Percentiles rank a stretch among this genome's conserved stretches.
phyloP scores from a whole-genome alignment of 2,329 filamentous ascomycete genomes.

The Zymoseptoria tritici region DNA sequence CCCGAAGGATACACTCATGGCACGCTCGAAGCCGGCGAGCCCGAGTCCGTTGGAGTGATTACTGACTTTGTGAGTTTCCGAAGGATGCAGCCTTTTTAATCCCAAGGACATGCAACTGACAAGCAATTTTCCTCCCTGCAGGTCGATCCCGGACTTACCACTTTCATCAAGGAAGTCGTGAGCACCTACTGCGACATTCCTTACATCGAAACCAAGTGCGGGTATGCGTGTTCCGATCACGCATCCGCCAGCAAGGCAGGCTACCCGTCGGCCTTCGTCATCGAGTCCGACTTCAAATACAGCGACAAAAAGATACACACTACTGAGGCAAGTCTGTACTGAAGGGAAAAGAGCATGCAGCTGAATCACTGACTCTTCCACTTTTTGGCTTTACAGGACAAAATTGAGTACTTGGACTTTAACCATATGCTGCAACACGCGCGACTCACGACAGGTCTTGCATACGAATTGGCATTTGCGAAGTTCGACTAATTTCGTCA shows the following conservation, averaged over 20 bases:
- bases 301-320: slow-evolving; percentile 62
- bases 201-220: slow-evolving; percentile 79
- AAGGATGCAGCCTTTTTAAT: not conserved
- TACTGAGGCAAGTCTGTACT: slow-evolving; percentile 28
- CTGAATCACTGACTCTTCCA: too few relatives aligned
- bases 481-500: slow-evolving; percentile 46
- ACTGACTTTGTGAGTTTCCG: slow-evolving; percentile 55
- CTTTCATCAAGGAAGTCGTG: slow-evolving; percentile 85
- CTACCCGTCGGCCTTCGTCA: slow-evolving; percentile 68
- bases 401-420: slow-evolving; percentile 66
- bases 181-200: slow-evolving; percentile 69
- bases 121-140: not conserved
- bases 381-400: slow-evolving; percentile 44
- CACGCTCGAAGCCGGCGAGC: slow-evolving; percentile 72
- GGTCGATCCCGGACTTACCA: slow-evolving; percentile 72
- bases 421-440: slow-evolving; percentile 91
- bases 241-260: slow-evolving; percentile 66
- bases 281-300: slow-evolving; percentile 62
- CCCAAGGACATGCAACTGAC: not conserved
- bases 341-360: too few relatives aligned
- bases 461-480: slow-evolving; percentile 75
- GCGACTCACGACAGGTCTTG: slow-evolving; percentile 72
- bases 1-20: slow-evolving; percentile 64
- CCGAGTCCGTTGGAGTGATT: slow-evolving; percentile 85
- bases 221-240: slow-evolving; percentile 75